Conservation (phyloP, 208 protist genomes). For the Trypanosoma avium region DNA sequence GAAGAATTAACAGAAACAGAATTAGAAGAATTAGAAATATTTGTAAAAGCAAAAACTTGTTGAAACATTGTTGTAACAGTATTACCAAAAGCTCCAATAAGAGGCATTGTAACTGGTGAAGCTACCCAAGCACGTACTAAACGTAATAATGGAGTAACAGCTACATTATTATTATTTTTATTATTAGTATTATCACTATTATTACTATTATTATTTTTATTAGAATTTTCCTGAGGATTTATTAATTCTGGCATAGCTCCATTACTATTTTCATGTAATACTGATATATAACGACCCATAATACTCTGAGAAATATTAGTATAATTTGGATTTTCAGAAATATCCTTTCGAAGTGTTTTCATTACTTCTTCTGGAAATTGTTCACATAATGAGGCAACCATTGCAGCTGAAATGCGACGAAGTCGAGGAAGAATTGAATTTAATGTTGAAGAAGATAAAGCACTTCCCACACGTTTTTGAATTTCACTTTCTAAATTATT, state of each 20-base stretch:
- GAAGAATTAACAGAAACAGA: background rate
- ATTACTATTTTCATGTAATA: constrained; percentile 43
- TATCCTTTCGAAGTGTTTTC: constrained; percentile 32
- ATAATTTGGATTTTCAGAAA: background rate
- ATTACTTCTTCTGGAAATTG: constrained; percentile 78
- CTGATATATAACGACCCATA: constrained; percentile 38
- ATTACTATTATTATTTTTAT: constrained; percentile 16
- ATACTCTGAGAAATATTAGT: constrained; percentile 11
- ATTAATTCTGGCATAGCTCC: constrained; percentile 21
- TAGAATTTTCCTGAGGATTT: background rate
- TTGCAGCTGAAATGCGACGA: constrained; percentile 42
- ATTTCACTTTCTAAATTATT: background rate
- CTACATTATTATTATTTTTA: constrained; percentile 26
- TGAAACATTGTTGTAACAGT: constrained; percentile 57
- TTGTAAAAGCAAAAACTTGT: constrained; percentile 66
- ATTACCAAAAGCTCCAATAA: constrained; percentile 50
- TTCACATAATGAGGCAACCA: constrained; percentile 73
- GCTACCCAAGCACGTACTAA: constrained; percentile 68
- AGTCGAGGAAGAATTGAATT: constrained; percentile 49
- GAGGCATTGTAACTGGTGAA: constrained; percentile 46
- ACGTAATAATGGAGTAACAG: constrained; percentile 63
- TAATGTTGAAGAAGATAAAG: constrained; percentile 38
- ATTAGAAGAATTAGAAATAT: background rate
- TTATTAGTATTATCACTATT: background rate
- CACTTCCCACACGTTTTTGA: constrained; percentile 25